phyloP scores from a whole-genome alignment of 2,329 filamentous ascomycete genomes.

The Monosporascus sp. region DNA sequence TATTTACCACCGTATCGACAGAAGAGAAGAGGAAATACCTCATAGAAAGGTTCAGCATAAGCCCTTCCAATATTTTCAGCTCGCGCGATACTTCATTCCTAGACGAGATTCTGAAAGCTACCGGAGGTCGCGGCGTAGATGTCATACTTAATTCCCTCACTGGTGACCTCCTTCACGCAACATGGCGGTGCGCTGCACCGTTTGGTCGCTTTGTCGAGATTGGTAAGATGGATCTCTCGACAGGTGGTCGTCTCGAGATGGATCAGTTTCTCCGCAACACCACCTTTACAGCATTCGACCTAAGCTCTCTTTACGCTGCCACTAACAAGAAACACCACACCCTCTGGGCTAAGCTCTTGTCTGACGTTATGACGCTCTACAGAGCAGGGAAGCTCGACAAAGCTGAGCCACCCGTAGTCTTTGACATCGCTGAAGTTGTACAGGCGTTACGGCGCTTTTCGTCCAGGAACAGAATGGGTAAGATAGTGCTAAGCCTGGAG shows the following conservation, averaged over 20 bases:
- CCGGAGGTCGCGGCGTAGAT: slow-evolving; percentile 9
- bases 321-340: background rate
- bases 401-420: background rate
- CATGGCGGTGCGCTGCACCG: slow-evolving; percentile 29
- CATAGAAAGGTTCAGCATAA: slow-evolving; percentile 19
- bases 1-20: background rate
- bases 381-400: background rate
- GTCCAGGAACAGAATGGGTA: slow-evolving; percentile 1
- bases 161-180: slow-evolving; percentile 7
- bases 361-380: background rate
- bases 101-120: slow-evolving; percentile 15
- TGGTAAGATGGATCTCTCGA: slow-evolving; percentile 29
- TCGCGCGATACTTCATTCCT: slow-evolving; percentile 26
- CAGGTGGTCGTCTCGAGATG: slow-evolving; percentile 32
- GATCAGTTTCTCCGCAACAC: slow-evolving; percentile 32
- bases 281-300: slow-evolving; percentile 34
- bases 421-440: background rate
- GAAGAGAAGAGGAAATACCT: slow-evolving; percentile 9
- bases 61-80: slow-evolving; percentile 26
- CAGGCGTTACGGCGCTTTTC: slow-evolving; percentile 5
- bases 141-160: slow-evolving; percentile 9
- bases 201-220: slow-evolving; percentile 37
- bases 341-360: background rate
- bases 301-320: slow-evolving; percentile 12
- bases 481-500: slow-evolving; percentile 5